Base-by-base conservation (phyloP, 768 basidiomycete genomes). In the Phylloporus arenicola region DNA sequence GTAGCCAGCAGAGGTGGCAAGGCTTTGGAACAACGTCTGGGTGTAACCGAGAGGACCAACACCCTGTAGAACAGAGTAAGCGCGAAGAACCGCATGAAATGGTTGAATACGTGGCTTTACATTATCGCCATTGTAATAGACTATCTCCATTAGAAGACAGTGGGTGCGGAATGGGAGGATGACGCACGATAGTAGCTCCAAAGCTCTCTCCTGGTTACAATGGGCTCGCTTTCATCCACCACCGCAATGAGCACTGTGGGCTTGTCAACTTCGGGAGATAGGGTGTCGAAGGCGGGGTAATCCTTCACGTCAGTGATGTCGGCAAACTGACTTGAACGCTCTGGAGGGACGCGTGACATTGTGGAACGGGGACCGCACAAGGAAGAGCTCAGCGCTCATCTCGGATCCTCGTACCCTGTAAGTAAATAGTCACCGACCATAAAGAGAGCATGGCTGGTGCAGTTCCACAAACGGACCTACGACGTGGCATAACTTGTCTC, bases 71-170 rank as follows among this genome's bases (percentile, higher is more conserved):
- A 27, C 5, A 19, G 17, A 25, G 41, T 52, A 17, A 43, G 6
- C 6, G 29, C 12, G 22, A 30, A 16, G 16, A 30, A 43, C 4
- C 9, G 5, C 3, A 39, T n/a, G 17, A 34, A 7, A 43, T 14
- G 19, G n/a, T n/a, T n/a, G 4, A 20, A 34, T 12, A 20, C 19
- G 12, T 38, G 13, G 16, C 4, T 75, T n/a, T 56, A 86, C 85
- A 65, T 87, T 88, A 55, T 88, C 81, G 46, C 87, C 88, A 51
- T 89, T 91, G 67, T 83, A 86, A 60, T 89, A 89, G 50, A 89
- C 88, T 90, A 47, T 41, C 19, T 29, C 2, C 1, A 14, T 6
- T 10, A 42, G 44, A 39, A 52, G 42, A 51, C 34, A 10, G 20
- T 12, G 16, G 8, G 29, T 30, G 20, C 29, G 43, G 6, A 11